Evolutionary conservation across 495 filamentous ascomycete species (phyloP), one percentile per base, ranked within the genome.

Genomic region (Pseudevernia furfuracea): DNA sequence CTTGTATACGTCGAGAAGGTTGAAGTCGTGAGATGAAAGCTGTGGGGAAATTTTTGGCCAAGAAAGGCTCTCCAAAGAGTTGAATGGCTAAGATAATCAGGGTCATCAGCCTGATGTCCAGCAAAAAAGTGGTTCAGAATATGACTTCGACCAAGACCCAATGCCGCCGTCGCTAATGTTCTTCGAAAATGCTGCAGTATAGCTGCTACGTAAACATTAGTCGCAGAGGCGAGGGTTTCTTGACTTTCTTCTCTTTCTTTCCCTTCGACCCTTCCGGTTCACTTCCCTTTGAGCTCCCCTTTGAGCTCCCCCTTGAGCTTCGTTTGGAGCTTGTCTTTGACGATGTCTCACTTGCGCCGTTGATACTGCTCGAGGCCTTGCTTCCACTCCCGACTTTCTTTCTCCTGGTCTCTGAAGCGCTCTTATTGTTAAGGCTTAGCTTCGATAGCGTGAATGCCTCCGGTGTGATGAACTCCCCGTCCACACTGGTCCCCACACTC

Each of bases 391-490:
- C 53, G 34, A 28, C 53, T n/a, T 34, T 48, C 70, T 60, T 72
- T 68, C 48, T 76, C 48, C 41, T 23, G 5, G 37, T 38, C n/a
- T 41, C 60, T 17, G 58, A 30, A 21, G 67, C 65, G 28, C 73
- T 74, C 37, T 70, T 73, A 23, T 75, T 77, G 55, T 75, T 71
- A 25, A 81, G 66, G 55, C 81, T 77, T 32, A 82, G 75, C 37
- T 80, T 79, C 1, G 79, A 82, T 72, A 87, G 79, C 60, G 81
- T 79, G 60, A 85, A 85, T 0, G 92, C 92, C 34, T 82, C 81
- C 7, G 88, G 88, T 28, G 89, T 94, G 74, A 96, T 90, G 67
- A 93, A 88, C 71, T 96, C 92, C 10, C 89, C 84, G 58, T 96
- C 92, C 6, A 91, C 91, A 30, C 83, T 87, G 3, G 87, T 90